Base-by-base conservation (phyloP, 2,329 filamentous ascomycete species). In the Lachnellula hyalina region DNA sequence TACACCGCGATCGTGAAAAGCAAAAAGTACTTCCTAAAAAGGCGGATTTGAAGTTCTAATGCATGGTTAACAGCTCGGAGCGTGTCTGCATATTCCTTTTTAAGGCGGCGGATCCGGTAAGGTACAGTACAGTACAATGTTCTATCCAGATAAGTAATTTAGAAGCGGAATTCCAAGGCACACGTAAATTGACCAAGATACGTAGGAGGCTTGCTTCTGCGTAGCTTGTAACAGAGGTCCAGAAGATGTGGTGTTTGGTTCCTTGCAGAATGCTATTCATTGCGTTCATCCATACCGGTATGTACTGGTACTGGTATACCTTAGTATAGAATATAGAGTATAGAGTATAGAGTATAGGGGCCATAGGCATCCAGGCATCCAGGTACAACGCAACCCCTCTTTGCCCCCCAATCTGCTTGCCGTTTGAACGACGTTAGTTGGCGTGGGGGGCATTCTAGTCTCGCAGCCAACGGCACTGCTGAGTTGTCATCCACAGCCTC, bases 401-500 rank as follows among this genome's bases (percentile, higher is more conserved):
- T 46, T 14, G 44, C 44, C 44, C 19, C 44, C 21, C 23, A 46
- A 12, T 44, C 19, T 11, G 23, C 15, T 48, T 41, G 17, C 15
- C 32, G 44, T 14, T 21, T 28, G 36, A 23, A 21, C 25, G 15
- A 41, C 21, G 34, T 36, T 44, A 36, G 45, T 32, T 47, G 44
- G 51, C 41, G 46, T 34, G 21, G 34, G 40, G 51, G 51, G 46
- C 19, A 53, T 53, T 53, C 9, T 45, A 51, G 36, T 25, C 40
- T 44, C 49, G 34, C 47, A 51, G 23, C 49, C 38, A 44, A 28
- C 25, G 25, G 25, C 8, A 28, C 25, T 28, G 25, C 32, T 55
- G 53, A 49, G 53, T 52, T 55, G 53, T 51, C 53, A 55, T 53
- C 53, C 53, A 49, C 50, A 46, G 53, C 45, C 53, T 55, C 53